Base-by-base conservation (phyloP, 2,329 filamentous ascomycete genomes). In the Apiospora marii region DNA sequence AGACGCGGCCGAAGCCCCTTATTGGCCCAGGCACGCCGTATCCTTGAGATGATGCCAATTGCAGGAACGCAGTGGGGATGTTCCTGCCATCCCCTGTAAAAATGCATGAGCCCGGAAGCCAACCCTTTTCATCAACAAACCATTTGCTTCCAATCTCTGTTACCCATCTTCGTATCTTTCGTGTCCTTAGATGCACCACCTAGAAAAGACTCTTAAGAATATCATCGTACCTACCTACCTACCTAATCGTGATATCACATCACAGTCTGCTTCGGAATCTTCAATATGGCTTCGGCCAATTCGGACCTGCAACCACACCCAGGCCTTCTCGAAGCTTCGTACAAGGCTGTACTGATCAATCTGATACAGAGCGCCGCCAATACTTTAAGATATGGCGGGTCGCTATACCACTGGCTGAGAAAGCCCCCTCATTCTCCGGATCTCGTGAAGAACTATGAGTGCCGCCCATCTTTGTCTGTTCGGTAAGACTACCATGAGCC, bases 361-460 rank as follows among this genome's bases (percentile, higher is more conserved):
- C 58, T 64, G 58, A 37, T 69, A 12, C 67, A 69, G 24, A 37
- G 24, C 34, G 41, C 44, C 48, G 51, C 76, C 24, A 67, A 41
- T 0, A 69, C 78, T 1, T n/a, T 75, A 4, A 10, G 73, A 7
- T 80, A 77, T 78, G 70, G 75, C 48, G 75, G 74, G 4, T 73
- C 76, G 16, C 79, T 78, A 79, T 76, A 75, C 48, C 77, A 79
- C 22, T 37, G 34, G 58, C 58, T 64, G 16, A 64, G 34, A 34
- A 41, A 64, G 34, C 34, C 58, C 19, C 58, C 58, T 64, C 58
- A 64, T n/a, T n/a, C 34, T 12, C 82, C 82, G 1, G 77, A 78
- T 48, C 77, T 81, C 24, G 74, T 82, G 61, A 84, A 83, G 75
- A 77, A 74, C 1, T 84, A 83, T 73, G 77, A 80, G 30, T 79